phyloP scores from a whole-genome alignment of 257 asterid genomes.

The Nicotiana noctiflora region DNA sequence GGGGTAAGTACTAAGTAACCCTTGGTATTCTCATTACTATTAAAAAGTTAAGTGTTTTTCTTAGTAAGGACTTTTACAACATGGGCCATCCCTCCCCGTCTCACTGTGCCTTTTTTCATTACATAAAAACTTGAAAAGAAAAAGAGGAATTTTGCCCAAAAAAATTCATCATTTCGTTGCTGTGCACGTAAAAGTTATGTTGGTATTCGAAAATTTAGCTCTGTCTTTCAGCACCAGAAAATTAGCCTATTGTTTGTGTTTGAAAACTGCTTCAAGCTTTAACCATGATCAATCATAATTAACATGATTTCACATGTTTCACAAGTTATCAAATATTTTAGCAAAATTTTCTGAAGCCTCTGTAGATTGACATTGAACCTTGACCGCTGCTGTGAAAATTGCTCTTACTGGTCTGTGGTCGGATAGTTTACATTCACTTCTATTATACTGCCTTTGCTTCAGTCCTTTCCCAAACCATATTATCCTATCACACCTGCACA shows the following conservation, averaged over 20 bases:
- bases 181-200: not conserved
- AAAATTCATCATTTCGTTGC: too few species aligned
- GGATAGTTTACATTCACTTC: slow-evolving; percentile 49
- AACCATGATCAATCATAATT: not conserved
- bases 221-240: not conserved
- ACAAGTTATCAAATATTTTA: not conserved
- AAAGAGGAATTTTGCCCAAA: too few species aligned
- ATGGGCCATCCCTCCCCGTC: too few species aligned
- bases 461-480: slow-evolving; percentile 58
- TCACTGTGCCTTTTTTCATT: too few species aligned
- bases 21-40: too few species aligned
- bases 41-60: too few species aligned
- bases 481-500: slow-evolving; percentile 59
- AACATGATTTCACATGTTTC: not conserved
- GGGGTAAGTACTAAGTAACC: too few species aligned
- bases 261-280: not conserved
- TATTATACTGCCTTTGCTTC: slow-evolving; percentile 40
- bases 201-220: not conserved
- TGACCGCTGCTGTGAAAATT: slow-evolving; percentile 34
- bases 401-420: slow-evolving; percentile 68
- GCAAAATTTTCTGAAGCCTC: not conserved
- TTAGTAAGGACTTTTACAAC: too few species aligned
- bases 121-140: too few species aligned
- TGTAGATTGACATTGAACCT: slow-evolving; percentile 9
- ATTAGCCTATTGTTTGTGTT: not conserved